Base-by-base conservation (phyloP, 495 filamentous ascomycete genomes). In the Copromyces sp. region DNA sequence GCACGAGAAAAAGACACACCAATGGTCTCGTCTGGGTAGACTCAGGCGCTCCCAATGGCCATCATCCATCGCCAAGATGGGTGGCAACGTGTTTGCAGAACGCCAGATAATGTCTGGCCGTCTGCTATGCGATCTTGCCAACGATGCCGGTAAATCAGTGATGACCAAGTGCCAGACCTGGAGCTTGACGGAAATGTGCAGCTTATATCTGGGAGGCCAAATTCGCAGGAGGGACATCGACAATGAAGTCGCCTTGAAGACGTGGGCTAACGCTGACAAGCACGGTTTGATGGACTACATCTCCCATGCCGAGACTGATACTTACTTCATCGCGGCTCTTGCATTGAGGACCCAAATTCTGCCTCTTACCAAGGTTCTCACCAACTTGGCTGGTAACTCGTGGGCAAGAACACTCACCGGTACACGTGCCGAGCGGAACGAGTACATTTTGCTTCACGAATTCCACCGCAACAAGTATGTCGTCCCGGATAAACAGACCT, bases 151-250 rank as follows among this genome's bases (percentile, higher is more conserved):
- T 81, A 98, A 97, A 87, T 98, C 94, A 35, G 88, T 95, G 68
- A 98, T 97, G 94, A 92, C 88, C 74, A 96, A 96, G 84, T 99
- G 95, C 79, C 94, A 97, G 79, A 95, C 94, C 5, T 99, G 96
- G 96, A 97, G 90, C 82, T 85, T 99, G 80, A 95, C 93, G 0
- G 95, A 99, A 81, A 99, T 99, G 93, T 97, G 93, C 81, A 91
- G 90, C 68, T 86, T 98, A 35, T 94, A 97, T 74, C 89, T 99
- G 9, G 77, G 78, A 6, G 91, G 87, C 11, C 89, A 88, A 65
- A 88, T 87, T 77, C 83, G 82, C 35, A 89, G 95, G 24, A 87
- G 90, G 40, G 96, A 98, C 17, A 77, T 98, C 12, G 94, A 99
- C 80, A 93, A 90, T 74, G 95, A 97, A 73, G 88, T 83, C 65